Percentiles rank a stretch among this genome's conserved stretches.
Evolutionary conservation across 306 rosid species (phyloP).

Genomic region (Hippophae gyantsensis): DNA sequence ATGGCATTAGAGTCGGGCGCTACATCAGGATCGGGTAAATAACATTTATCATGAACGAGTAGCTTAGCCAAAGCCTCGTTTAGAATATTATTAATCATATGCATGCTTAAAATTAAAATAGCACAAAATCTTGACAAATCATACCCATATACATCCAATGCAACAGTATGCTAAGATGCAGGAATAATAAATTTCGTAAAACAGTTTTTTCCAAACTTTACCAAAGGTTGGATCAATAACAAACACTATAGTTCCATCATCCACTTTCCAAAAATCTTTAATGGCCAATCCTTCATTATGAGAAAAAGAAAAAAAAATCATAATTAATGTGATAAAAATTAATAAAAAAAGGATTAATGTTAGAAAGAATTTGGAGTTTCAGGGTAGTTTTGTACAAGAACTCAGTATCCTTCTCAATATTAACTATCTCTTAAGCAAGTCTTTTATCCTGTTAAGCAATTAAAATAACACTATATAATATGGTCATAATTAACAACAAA

Average conservation of each 20-base stretch:
- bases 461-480: neutral
- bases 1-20: too few relatives aligned
- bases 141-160: too few relatives aligned
- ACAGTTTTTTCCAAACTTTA: conserved; percentile 17
- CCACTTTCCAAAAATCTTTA: conserved; percentile 92
- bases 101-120: too few relatives aligned
- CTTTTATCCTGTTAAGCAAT: conserved; percentile 58
- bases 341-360: neutral
- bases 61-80: too few relatives aligned
- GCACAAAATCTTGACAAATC: too few relatives aligned
- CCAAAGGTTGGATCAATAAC: conserved; percentile 99
- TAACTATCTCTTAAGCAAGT: conserved; percentile 54
- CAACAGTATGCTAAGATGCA: too few relatives aligned
- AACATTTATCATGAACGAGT: too few relatives aligned
- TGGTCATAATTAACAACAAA: neutral
- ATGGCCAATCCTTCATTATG: conserved; percentile 67
- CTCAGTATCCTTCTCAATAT: conserved; percentile 77
- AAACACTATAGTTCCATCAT: conserved; percentile 90
- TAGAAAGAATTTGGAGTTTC: conserved; percentile 63
- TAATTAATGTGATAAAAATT: neutral
- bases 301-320: neutral
- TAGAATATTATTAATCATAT: too few relatives aligned
- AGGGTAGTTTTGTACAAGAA: conserved; percentile 90
- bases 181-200: neutral
- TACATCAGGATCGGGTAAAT: too few relatives aligned